Base-by-base conservation (phyloP, 345 rosid genomes). In the Eutrema heterophyllum region DNA sequence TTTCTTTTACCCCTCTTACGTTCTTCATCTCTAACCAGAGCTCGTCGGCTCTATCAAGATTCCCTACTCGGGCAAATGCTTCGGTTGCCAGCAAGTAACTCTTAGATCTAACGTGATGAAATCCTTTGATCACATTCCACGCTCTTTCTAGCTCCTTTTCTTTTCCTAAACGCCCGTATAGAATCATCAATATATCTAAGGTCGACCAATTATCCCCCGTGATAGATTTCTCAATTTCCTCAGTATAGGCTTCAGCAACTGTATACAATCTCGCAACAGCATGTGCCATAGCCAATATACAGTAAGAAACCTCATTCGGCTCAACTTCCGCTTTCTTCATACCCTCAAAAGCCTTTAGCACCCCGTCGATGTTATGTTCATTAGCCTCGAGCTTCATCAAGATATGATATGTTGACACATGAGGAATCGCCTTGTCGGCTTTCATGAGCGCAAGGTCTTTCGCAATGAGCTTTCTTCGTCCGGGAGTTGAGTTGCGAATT, bases 381-480 rank as follows among this genome's bases (percentile, higher is more conserved):
- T 87, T 91, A 9, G 92, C 93, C 81, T 88, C 96, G 16, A 89
- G 88, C 80, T 94, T 94, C 97, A 91, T 88, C 77, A 91, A 85
- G 77, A 91, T 94, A 67, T 91, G 87, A 67, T 84, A 94, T 4
- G 97, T 91, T 0, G 97, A 94, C 40, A 88, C 96, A 68, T 89
- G 97, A 54, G 85, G 93, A 35, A 69, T 45, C 49, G 88, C 96
- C 86, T 86, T 88, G 56, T 86, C 92, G 1, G 97, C 98, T 89
- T 84, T 91, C 96, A 91, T 94, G 50, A 88, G 88, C 45, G 81
- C 79, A 14, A 86, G 86, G 73, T 91, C 86, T 85, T 91, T 88
- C 0, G 87, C 95, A 35, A 95, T 85, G 55, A 78, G 72, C 79
- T 88, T 95, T 78, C 87, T 83, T 12, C 84, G 78, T 55, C 85